Evolutionary conservation across 2,329 filamentous ascomycete genomes (phyloP), one percentile per base, ranked within the genome.

Genomic region (Ceratocystis destructans): DNA sequence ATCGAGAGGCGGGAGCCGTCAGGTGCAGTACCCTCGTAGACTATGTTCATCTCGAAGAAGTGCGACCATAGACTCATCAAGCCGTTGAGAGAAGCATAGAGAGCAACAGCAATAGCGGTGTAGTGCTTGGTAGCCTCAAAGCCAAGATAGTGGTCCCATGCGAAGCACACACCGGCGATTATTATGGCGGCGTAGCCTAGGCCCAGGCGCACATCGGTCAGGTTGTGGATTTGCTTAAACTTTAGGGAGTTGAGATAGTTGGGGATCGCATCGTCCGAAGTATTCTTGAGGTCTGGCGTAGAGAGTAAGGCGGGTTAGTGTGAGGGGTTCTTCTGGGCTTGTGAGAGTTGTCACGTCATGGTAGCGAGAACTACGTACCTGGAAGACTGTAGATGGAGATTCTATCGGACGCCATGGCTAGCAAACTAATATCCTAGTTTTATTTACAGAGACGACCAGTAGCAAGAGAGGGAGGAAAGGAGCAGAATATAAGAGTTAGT

Each of bases 201-300:
- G 0, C 80, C 82, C 59, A 99, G 85, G 65, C 90, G 89, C 61
- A 95, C 83, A 73, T 97, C 92, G 72, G 86, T 85, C 61, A 94
- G 85, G 67, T 77, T 82, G 78, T 97, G 87, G 70, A 88, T 86
- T 77, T 96, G 91, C 69, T 79, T 83, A 80, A 96, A 96, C 70
- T 82, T 86, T 74, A 97, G 85, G 41, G 86, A 89, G 77, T 90
- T 93, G 69, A 99, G 86, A 79, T 97, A 97, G 77, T 94, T 91
- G 68, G 89, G 86, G 68, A 99, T 87, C 67, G 92, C 90, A 77
- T 99, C 94, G 78, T 99, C 94, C 70, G 89, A 90, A 48, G 92
- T 95, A 79, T 94, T 96, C 77, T 97, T 97, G 70, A 99, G 87
- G 75, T 97, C 94, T 96, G 74, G 25, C 41, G 55, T 65, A 25